Evolutionary conservation across 2,329 filamentous ascomycete genomes (phyloP).

Genomic region (Metarhizium humberi): DNA sequence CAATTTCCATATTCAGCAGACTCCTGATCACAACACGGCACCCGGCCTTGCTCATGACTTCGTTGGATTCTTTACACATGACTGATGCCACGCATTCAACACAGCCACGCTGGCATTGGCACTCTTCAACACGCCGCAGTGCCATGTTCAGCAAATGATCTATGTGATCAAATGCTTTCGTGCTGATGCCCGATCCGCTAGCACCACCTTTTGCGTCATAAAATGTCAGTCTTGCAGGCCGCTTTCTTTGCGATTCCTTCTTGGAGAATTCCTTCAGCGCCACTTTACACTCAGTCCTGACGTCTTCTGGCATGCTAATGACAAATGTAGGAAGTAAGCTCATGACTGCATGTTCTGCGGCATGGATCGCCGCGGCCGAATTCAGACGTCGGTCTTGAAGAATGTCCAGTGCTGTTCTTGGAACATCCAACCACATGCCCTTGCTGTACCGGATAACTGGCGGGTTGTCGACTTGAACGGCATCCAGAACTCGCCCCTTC

Average conservation of each 20-base stretch:
- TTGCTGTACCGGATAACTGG: conserved; percentile 78
- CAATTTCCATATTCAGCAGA: conserved; percentile 66
- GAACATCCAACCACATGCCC: conserved; percentile 94
- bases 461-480: conserved; percentile 86
- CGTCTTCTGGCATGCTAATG: conserved; percentile 80
- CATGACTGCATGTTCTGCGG: conserved; percentile 85
- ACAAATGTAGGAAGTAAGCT: conserved; percentile 86
- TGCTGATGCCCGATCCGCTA: conserved; percentile 74
- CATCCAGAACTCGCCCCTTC: conserved; percentile 76
- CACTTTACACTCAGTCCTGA: conserved; percentile 89
- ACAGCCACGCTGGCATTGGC: conserved; percentile 71
- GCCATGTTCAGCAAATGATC: conserved; percentile 71
- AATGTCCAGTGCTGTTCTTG: conserved; percentile 68
- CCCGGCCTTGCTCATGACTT: conserved; percentile 90
- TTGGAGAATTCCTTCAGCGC: conserved; percentile 79
- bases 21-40: conserved; percentile 71
- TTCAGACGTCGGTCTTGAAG: conserved; percentile 65
- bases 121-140: conserved; percentile 64
- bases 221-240: conserved; percentile 82
- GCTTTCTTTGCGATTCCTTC: conserved; percentile 60
- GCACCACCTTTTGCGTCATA: conserved; percentile 91
- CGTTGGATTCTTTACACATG: conserved; percentile 74
- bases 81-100: conserved; percentile 84
- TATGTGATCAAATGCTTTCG: conserved; percentile 89
- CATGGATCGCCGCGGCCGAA: conserved; percentile 83